A percentile compares a stretch with the other conserved stretches of the same genome.
Evolutionary conservation across 805 yeast species (phyloP).

Genomic region (Zygosaccharomyces siamensis): DNA sequence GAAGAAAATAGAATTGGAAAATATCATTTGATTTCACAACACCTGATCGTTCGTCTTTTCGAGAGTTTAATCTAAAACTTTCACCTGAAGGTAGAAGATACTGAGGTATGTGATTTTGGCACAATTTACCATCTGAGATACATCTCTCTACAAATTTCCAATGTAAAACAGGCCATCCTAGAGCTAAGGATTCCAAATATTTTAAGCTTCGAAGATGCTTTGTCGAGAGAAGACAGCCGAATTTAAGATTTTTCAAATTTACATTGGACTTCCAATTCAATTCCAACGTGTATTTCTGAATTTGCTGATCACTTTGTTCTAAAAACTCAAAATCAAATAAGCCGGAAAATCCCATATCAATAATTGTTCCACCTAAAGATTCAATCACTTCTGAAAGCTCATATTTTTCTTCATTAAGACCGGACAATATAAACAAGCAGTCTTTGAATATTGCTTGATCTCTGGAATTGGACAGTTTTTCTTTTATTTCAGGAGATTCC

Average conservation of each 20-base stretch:
- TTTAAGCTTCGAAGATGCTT: slow-evolving; percentile 62
- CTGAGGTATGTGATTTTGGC: slow-evolving; percentile 38
- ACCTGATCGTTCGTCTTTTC: slow-evolving; percentile 14
- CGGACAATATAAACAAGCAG: slow-evolving; percentile 41
- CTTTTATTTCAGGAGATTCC: not conserved
- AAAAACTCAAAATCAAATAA: slow-evolving; percentile 18
- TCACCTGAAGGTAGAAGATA: slow-evolving; percentile 73
- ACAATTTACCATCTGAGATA: slow-evolving; percentile 22
- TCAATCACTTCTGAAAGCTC: slow-evolving; percentile 36
- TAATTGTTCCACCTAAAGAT: slow-evolving; percentile 41
- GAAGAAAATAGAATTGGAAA: slow-evolving; percentile 39
- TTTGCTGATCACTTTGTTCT: slow-evolving; percentile 2
- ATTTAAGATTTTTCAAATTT: slow-evolving; percentile 33
- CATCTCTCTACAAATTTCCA: slow-evolving; percentile 52
- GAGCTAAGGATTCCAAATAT: slow-evolving; percentile 67
- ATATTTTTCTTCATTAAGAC: slow-evolving; percentile 29
- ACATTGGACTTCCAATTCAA: slow-evolving; percentile 13
- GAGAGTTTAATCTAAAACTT: slow-evolving; percentile 40
- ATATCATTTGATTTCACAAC: slow-evolving; percentile 48
- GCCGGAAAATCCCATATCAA: slow-evolving; percentile 35
- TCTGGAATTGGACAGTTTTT: not conserved
- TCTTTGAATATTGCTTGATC: slow-evolving; percentile 26
- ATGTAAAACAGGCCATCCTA: slow-evolving; percentile 84
- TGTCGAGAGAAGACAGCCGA: slow-evolving; percentile 64
- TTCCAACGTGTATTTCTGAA: slow-evolving; percentile 5